Conservation (phyloP, 768 basidiomycete species). For the Rhodotorula graminis region DNA sequence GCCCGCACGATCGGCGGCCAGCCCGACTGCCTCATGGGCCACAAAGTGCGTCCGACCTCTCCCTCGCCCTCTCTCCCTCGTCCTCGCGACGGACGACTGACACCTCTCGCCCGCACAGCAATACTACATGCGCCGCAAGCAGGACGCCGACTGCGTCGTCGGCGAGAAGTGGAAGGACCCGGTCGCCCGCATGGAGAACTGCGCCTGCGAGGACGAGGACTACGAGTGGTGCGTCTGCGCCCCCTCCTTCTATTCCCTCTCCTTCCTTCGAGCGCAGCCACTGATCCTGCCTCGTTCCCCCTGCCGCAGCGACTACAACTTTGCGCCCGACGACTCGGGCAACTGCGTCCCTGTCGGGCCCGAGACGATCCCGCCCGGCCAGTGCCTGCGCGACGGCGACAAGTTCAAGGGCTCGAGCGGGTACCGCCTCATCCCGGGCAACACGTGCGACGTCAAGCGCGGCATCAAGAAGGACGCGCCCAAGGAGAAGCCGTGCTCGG, state of each 20-base stretch:
- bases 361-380: conserved; percentile 73
- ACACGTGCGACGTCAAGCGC: conserved; percentile 64
- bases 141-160: conserved; percentile 78
- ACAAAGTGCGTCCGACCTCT: conserved; percentile 57
- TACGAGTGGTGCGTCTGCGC: conserved; percentile 85
- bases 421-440: conserved; percentile 84
- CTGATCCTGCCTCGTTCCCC: background rate
- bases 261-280: conserved; percentile 7
- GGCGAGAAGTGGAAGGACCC: conserved; percentile 86
- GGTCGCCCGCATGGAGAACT: conserved; percentile 68
- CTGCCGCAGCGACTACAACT: conserved; percentile 75
- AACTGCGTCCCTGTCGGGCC: conserved; percentile 80
- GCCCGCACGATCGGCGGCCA: conserved; percentile 58
- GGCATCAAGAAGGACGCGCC: conserved; percentile 66
- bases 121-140: conserved; percentile 85
- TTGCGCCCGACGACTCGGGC: conserved; percentile 60
- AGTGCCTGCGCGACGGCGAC: conserved; percentile 60
- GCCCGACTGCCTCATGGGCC: conserved; percentile 83
- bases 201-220: conserved; percentile 77
- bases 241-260: background rate
- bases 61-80: too few relatives aligned
- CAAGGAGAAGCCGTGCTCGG: conserved; percentile 64
- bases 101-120: conserved; percentile 59
- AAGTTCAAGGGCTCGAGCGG: conserved; percentile 84
- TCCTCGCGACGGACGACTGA: too few relatives aligned